Evolutionary conservation across 441 rosid genomes (phyloP), one percentile per base, ranked within the genome.

Genomic region (Aleurites moluccanus): DNA sequence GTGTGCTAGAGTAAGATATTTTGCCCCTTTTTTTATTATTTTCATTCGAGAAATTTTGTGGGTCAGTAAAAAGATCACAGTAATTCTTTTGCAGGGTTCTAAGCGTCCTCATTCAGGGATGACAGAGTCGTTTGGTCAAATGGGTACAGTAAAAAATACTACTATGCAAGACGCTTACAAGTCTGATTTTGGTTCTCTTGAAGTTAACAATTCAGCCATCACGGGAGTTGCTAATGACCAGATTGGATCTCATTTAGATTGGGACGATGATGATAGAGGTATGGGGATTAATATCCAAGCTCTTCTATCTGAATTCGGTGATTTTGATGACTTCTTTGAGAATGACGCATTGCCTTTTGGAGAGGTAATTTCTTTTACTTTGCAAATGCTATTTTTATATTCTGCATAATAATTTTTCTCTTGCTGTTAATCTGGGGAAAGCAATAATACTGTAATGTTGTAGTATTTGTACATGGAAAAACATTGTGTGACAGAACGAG

Each of bases 291-390:
- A 97, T 83, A 94, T 97, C 79, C 95, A 92, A 81, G 91, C 98
- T 81, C 97, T 97, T 80, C 94, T 97, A 44, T 97, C 99, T 40
- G 99, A 97, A 79, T 97, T 97, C 79, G 99, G 99, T 82, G 99
- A 94, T 84, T 97, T 97, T 79, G 97, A 98, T 35, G 99, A 94
- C 86, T 97, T 97, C 86, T 97, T 97, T 69, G 98, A 91, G 86
- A 93, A 91, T 72, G 99, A 97, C 68, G 89, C 79, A 47, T 84
- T 97, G 78, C 98, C 99, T 83, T 97, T 97, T 76, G 99, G 99
- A 85, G 99, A 97, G 98, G 99, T 97, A 89, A 80, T 73, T 77
- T 73, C 76, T 15, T 55, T 27, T 73, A 72, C 64, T 60, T 68
- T 14, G 71, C 47, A 2, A 68, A 72, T 57, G 45, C 69, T 52